Evolutionary conservation across 2,329 filamentous ascomycete genomes (phyloP).

Genomic region (Raffaelea albimanens): DNA sequence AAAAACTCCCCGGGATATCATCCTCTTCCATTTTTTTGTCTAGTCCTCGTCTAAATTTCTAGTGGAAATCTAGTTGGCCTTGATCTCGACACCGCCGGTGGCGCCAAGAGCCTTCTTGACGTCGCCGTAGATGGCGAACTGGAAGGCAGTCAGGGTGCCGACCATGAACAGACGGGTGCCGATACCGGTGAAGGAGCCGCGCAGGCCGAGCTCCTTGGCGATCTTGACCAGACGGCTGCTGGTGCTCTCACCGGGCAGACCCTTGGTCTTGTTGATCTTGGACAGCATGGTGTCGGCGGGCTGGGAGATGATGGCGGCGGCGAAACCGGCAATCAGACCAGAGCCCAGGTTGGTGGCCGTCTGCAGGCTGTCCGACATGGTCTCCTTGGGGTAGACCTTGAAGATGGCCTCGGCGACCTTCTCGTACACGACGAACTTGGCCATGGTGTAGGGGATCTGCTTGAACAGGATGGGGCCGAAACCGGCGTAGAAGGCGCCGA

Average conservation of each 20-base stretch:
- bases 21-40: neutral
- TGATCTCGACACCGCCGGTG: constrained; percentile 66
- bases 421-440: constrained; percentile 83
- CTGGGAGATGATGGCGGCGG: constrained; percentile 71
- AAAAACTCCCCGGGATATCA: too few relatives aligned
- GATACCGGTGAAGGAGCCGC: constrained; percentile 65
- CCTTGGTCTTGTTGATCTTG: constrained; percentile 87
- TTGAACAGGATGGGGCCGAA: constrained; percentile 74
- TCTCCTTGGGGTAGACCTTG: constrained; percentile 55
- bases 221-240: constrained; percentile 71
- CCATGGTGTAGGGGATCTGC: constrained; percentile 79
- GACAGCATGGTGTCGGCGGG: constrained; percentile 78
- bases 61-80: neutral
- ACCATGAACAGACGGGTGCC: constrained; percentile 50
- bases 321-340: constrained; percentile 54
- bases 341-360: constrained; percentile 56
- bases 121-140: constrained; percentile 76
- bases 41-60: neutral
- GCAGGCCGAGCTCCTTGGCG: constrained; percentile 65
- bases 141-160: constrained; percentile 59
- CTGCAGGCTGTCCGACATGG: constrained; percentile 53
- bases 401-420: constrained; percentile 66
- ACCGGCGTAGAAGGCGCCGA: constrained; percentile 72
- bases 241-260: constrained; percentile 69
- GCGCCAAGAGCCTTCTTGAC: constrained; percentile 63